These are phyloP conservation scores for Quercus variabilis DNA, from an alignment of 306 rosid species.

Conservation along the genomic window DNA sequence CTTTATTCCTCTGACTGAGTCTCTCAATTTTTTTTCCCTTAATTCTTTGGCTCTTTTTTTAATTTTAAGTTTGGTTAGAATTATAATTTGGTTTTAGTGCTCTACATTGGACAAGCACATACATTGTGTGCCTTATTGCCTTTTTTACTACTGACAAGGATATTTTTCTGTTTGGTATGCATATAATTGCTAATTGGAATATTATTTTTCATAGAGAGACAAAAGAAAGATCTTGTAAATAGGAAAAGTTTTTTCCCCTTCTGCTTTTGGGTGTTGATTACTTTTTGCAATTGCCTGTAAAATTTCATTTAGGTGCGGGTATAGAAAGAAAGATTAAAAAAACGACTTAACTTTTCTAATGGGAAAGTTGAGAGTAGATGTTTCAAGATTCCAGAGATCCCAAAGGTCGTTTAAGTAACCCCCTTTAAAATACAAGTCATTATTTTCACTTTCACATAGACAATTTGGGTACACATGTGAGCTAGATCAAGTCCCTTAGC, in stretches of 20 bases:
- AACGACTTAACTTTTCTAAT: neutral
- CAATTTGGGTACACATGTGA: neutral
- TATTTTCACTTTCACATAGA: neutral
- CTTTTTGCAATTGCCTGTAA: slow-evolving; percentile 17
- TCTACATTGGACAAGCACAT: neutral
- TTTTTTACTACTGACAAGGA: neutral
- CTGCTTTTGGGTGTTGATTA: neutral
- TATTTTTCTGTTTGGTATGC: slow-evolving; percentile 5
- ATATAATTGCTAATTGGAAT: neutral
- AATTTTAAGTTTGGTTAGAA: neutral
- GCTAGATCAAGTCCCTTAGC: neutral
- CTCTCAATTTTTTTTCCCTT: neutral
- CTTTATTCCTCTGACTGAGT: neutral
- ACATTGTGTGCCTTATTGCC: neutral
- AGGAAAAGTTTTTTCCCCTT: neutral
- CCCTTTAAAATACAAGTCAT: neutral
- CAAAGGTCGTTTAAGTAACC: neutral
- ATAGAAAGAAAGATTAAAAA: neutral
- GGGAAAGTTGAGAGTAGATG: slow-evolving; percentile 10
- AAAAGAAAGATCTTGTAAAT: no score
- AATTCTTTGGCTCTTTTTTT: neutral
- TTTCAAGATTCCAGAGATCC: slow-evolving; percentile 8
- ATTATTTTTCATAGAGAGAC: neutral
- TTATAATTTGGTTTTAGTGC: neutral
- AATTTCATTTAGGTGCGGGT: slow-evolving; percentile 19